These are phyloP conservation scores for Bipolaris zeicola DNA, from an alignment of 2,329 filamentous ascomycete species.

Conservation along the genomic window DNA sequence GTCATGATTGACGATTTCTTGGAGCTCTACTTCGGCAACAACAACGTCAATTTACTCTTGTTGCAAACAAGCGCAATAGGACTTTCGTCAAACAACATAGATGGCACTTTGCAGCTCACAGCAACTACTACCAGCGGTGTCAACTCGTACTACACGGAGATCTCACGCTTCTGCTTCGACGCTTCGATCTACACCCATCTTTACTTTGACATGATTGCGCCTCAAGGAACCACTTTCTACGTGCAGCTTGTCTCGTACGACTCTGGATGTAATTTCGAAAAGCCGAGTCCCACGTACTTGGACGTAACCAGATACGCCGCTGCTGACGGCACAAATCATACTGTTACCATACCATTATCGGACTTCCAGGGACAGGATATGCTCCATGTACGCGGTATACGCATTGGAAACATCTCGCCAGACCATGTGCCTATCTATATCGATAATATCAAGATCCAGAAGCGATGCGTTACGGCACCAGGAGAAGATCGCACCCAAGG, in stretches of 20 bases:
- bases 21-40: conserved; percentile 17
- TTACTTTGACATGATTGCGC: conserved; percentile 15
- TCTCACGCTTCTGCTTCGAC: conserved; percentile 15
- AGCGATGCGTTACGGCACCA: conserved; percentile 13
- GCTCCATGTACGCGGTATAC: conserved; percentile 11
- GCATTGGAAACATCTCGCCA: conserved; percentile 15
- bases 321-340: conserved; percentile 11
- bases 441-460: conserved; percentile 14
- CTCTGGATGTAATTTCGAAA: conserved; percentile 1
- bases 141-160: conserved; percentile 15
- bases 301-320: conserved; percentile 12
- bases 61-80: conserved; percentile 11
- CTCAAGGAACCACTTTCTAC: conserved; percentile 8
- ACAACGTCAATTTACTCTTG: conserved; percentile 13
- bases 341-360: conserved; percentile 11
- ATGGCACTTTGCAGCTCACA: conserved; percentile 13
- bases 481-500: conserved; percentile 13
- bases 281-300: conserved; percentile 10
- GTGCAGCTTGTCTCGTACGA: conserved; percentile 15
- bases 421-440: conserved; percentile 12
- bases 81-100: conserved; percentile 11
- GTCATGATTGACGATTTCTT: conserved; percentile 14
- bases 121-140: conserved; percentile 11
- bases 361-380: conserved; percentile 14
- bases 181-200: conserved; percentile 13